Evolutionary conservation across 495 filamentous ascomycete species (phyloP).

Genomic region (Astrothelium macrocarpum): DNA sequence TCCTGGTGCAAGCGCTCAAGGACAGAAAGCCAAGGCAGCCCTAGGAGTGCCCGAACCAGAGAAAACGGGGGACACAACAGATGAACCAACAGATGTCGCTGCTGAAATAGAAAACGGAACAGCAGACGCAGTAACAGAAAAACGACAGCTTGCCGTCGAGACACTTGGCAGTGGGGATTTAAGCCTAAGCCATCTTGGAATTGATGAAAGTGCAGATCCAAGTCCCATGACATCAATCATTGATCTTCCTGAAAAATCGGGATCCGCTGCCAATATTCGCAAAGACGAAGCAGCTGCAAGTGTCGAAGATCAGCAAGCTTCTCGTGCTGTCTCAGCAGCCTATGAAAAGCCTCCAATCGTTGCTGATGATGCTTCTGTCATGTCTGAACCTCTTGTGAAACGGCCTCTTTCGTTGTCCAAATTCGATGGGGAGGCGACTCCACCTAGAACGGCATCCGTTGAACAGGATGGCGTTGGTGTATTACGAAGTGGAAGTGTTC

Average conservation of each 20-base stretch:
- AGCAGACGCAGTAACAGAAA: slow-evolving; percentile 24
- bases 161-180: slow-evolving; percentile 85
- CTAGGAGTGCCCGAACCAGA: slow-evolving; percentile 22
- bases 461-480: slow-evolving; percentile 58
- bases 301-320: slow-evolving; percentile 48
- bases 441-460: slow-evolving; percentile 48
- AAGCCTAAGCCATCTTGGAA: slow-evolving; percentile 72
- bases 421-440: slow-evolving; percentile 26
- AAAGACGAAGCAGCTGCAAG: slow-evolving; percentile 45
- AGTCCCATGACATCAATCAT: slow-evolving; percentile 38
- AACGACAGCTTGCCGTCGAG: slow-evolving; percentile 57
- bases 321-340: slow-evolving; percentile 51
- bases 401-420: slow-evolving; percentile 26
- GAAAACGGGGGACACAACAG: slow-evolving; percentile 21
- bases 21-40: slow-evolving; percentile 30
- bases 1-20: slow-evolving; percentile 34
- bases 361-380: slow-evolving; percentile 6
- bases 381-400: slow-evolving; percentile 11
- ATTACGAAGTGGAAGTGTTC: slow-evolving; percentile 69
- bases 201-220: slow-evolving; percentile 45
- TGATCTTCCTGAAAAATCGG: slow-evolving; percentile 34
- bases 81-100: slow-evolving; percentile 21
- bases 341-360: slow-evolving; percentile 41
- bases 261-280: slow-evolving; percentile 25
- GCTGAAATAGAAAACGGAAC: slow-evolving; percentile 21